These are phyloP conservation scores for Bromus sterilis DNA, from an alignment of 176 grass and related monocot species.

Conservation along the genomic window DNA sequence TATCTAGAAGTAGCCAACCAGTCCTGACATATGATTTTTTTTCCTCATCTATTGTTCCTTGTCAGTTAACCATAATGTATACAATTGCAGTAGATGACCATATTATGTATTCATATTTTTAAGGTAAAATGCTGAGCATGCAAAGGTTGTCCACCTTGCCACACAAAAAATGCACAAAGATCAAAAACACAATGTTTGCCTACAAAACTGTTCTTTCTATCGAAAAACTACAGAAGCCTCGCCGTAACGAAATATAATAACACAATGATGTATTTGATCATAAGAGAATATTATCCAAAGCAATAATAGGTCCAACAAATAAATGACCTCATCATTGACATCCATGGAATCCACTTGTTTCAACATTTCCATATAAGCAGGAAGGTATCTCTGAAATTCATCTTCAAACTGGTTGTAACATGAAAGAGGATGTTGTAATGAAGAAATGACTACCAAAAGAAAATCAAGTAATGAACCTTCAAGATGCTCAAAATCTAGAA, in stretches of 20 bases:
- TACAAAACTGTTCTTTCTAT: not conserved
- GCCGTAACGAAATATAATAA: not conserved
- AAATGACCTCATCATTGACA: not conserved
- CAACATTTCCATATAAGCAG: conserved; percentile 2
- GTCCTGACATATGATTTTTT: no score
- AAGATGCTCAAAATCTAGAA: not conserved
- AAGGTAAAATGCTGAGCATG: not conserved
- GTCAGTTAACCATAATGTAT: not conserved
- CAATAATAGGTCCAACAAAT: not conserved
- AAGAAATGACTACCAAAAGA: not conserved
- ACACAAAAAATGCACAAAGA: not conserved
- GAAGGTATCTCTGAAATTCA: conserved; percentile 12
- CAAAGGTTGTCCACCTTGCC: not conserved
- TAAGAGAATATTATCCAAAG: not conserved
- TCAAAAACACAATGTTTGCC: not conserved
- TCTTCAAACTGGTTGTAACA: conserved; percentile 3
- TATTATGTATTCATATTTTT: not conserved
- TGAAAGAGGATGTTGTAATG: not conserved
- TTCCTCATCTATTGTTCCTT: no score
- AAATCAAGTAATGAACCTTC: not conserved
- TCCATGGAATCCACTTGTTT: conserved; percentile 4
- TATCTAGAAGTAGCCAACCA: no score
- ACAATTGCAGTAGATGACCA: not conserved
- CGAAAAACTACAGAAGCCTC: not conserved
- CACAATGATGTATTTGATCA: not conserved